Conservation (phyloP, 495 filamentous ascomycete genomes). For the Xylaria telfairii region DNA sequence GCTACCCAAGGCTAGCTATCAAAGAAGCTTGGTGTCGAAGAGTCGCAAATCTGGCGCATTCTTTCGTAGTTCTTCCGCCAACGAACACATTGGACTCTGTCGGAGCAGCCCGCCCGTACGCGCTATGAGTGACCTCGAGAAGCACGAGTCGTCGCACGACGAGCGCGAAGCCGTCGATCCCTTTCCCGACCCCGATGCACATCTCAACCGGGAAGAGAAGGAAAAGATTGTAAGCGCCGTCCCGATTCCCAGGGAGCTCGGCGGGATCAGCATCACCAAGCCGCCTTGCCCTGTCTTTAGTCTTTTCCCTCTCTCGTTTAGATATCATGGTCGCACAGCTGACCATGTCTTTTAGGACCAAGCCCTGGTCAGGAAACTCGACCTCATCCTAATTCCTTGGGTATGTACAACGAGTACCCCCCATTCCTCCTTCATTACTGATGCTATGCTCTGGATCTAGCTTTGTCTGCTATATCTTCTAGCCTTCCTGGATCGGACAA, state of each 20-base stretch:
- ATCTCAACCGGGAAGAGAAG: conserved; percentile 69
- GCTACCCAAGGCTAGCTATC: not conserved
- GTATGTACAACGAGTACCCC: conserved; percentile 34
- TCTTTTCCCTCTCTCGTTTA: not conserved
- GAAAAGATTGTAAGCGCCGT: conserved; percentile 61
- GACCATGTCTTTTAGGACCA: conserved; percentile 59
- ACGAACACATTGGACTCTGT: not conserved
- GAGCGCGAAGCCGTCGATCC: conserved; percentile 34
- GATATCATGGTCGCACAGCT: conserved; percentile 14
- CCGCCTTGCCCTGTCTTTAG: not conserved
- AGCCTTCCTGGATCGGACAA: conserved; percentile 82
- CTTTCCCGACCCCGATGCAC: conserved; percentile 67
- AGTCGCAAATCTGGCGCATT: not conserved
- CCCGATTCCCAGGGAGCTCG: not conserved
- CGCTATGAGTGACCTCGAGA: conserved; percentile 42
- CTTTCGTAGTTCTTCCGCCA: not conserved
- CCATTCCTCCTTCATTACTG: not conserved
- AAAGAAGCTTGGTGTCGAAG: not conserved
- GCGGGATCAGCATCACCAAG: not conserved
- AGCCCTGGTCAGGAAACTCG: conserved; percentile 71
- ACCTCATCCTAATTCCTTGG: conserved; percentile 78
- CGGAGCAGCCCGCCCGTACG: not conserved
- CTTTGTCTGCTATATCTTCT: conserved; percentile 84
- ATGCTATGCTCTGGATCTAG: conserved; percentile 34
- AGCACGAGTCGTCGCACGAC: conserved; percentile 38